phyloP scores from a whole-genome alignment of 2,329 filamentous ascomycete genomes.

The Metarhizium robertsii region DNA sequence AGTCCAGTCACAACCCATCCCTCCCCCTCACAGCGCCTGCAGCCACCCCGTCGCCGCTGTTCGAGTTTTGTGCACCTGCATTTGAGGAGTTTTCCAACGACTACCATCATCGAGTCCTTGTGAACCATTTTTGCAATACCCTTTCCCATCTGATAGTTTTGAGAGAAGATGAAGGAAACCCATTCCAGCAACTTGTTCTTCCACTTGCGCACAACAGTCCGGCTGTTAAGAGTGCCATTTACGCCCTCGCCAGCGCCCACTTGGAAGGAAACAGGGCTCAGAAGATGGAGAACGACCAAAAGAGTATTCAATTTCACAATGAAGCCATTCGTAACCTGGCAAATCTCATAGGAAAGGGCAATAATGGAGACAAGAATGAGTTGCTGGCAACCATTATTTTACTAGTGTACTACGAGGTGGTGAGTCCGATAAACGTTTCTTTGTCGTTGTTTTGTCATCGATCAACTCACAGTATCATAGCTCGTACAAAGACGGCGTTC shows the following conservation, averaged over 20 bases:
- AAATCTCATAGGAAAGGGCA: slow-evolving; percentile 44
- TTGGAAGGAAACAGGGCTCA: slow-evolving; percentile 55
- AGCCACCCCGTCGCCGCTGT: slow-evolving; percentile 19
- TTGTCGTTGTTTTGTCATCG: not conserved
- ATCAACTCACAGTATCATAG: slow-evolving; percentile 22
- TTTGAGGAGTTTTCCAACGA: slow-evolving; percentile 49
- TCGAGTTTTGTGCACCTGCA: slow-evolving; percentile 42
- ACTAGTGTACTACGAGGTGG: slow-evolving; percentile 54
- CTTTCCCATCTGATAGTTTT: slow-evolving; percentile 57
- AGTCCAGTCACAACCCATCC: slow-evolving; percentile 12
- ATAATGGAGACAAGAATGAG: slow-evolving; percentile 43
- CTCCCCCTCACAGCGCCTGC: slow-evolving; percentile 17
- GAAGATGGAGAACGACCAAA: slow-evolving; percentile 32
- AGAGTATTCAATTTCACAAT: slow-evolving; percentile 50
- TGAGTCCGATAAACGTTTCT: slow-evolving; percentile 24
- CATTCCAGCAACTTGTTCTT: slow-evolving; percentile 54
- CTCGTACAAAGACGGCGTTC: slow-evolving; percentile 50
- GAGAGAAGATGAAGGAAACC: slow-evolving; percentile 52
- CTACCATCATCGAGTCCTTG: slow-evolving; percentile 43
- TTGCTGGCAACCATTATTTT: slow-evolving; percentile 52
- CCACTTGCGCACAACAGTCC: slow-evolving; percentile 46
- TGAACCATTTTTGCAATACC: slow-evolving; percentile 56
- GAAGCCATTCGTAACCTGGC: slow-evolving; percentile 49
- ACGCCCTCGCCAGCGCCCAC: slow-evolving; percentile 76
- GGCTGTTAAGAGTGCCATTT: slow-evolving; percentile 72